Evolutionary conservation across 1,139 yeast species (phyloP).

Genomic region (Entelexis paramagnoliae): DNA sequence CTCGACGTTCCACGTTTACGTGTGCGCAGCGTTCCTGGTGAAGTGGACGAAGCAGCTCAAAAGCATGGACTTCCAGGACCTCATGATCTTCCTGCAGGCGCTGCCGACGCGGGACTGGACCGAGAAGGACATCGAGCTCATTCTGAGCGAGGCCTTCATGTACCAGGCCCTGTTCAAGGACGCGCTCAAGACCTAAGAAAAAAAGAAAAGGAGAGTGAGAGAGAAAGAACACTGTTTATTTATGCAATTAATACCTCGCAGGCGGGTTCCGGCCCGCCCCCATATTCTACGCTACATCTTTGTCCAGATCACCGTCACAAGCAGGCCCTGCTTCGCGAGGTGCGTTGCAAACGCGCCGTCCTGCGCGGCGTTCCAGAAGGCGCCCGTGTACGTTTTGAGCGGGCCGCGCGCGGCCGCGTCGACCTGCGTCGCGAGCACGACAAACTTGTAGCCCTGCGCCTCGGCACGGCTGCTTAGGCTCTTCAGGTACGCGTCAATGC

Average conservation of each 20-base stretch:
- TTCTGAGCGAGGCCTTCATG: conserved; percentile 89
- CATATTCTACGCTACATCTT: conserved; percentile 10
- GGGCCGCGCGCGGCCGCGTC: conserved; percentile 27
- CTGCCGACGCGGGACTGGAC: conserved; percentile 82
- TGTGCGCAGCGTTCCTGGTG: conserved; percentile 93
- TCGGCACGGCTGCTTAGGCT: conserved; percentile 23
- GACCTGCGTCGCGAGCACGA: conserved; percentile 27
- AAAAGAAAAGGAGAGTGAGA: too few species aligned
- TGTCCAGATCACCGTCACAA: conserved; percentile 31
- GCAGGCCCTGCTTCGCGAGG: conserved; percentile 25
- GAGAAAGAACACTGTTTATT: background rate
- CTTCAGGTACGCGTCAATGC: conserved; percentile 22
- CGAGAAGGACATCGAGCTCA: conserved; percentile 80
- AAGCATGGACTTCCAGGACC: conserved; percentile 89
- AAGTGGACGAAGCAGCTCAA: conserved; percentile 71
- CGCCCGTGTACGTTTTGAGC: conserved; percentile 27
- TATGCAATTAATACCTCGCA: background rate
- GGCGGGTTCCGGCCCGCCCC: too few species aligned
- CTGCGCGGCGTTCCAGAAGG: conserved; percentile 30
- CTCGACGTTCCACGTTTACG: conserved; percentile 88
- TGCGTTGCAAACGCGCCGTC: conserved; percentile 32
- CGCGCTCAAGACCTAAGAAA: conserved; percentile 41
- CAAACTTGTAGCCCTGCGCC: conserved; percentile 29
- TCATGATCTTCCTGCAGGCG: conserved; percentile 76
- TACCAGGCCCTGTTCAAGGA: conserved; percentile 91